phyloP scores from a whole-genome alignment of 1,139 yeast species.

The Diutina neorugosa region DNA sequence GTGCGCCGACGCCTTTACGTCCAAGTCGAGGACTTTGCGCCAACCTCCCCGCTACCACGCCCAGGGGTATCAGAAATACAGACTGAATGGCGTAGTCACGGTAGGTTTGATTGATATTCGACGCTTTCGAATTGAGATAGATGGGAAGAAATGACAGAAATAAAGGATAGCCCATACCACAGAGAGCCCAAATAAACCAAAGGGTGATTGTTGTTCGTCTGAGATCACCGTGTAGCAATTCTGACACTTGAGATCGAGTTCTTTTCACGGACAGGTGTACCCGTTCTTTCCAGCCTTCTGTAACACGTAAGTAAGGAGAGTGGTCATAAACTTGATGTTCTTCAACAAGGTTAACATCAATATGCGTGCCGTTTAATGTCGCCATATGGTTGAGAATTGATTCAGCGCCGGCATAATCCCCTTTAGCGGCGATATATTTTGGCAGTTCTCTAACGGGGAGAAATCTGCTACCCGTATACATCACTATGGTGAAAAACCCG shows the following conservation, averaged over 20 bases:
- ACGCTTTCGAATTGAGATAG: neutral
- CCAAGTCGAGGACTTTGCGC: neutral
- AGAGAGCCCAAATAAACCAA: slow-evolving; percentile 1
- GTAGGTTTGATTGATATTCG: slow-evolving; percentile 1
- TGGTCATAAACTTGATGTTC: neutral
- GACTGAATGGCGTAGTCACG: slow-evolving; percentile 3
- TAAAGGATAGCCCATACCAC: slow-evolving; percentile 1
- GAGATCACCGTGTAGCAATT: neutral
- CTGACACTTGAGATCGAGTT: neutral
- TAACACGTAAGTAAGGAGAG: neutral
- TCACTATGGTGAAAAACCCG: neutral
- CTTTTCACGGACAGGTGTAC: neutral
- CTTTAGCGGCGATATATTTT: neutral
- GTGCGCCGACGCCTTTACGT: neutral
- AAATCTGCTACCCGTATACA: neutral
- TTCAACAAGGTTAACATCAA: neutral
- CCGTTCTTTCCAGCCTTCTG: neutral
- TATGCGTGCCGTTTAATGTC: neutral
- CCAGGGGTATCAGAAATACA: slow-evolving; percentile 3
- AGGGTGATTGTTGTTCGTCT: neutral
- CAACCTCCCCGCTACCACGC: neutral
- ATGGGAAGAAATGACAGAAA: slow-evolving; percentile 2
- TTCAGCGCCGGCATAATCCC: neutral
- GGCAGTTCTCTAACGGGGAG: neutral
- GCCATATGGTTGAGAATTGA: neutral